A percentile compares a stretch with the other conserved stretches of the same genome.
Conservation (phyloP, 1,284 basidiomycete species). For the Mycosarcoma mackinlayi region DNA sequence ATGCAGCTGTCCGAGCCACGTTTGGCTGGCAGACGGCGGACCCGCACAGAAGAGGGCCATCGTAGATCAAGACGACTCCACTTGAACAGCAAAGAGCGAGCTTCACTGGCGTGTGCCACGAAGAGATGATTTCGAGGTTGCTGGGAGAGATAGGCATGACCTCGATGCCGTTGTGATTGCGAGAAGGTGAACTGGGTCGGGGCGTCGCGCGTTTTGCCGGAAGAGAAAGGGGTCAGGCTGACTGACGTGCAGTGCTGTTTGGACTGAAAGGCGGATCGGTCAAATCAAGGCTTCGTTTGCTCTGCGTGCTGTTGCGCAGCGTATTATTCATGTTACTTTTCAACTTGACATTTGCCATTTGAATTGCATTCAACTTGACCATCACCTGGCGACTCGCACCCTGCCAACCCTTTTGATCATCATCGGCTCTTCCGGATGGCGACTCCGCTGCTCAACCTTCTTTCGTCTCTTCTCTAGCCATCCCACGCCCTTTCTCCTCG, state of each 20-base stretch:
- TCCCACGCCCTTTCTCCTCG: neutral
- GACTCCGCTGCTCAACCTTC: neutral
- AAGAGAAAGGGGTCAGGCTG: neutral
- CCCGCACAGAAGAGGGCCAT: neutral
- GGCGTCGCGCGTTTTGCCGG: neutral
- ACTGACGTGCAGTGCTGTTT: conserved; percentile 13
- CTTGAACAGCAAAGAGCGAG: too few relatives aligned
- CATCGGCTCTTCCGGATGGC: conserved; percentile 5
- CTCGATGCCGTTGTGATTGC: too few relatives aligned
- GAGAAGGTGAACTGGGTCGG: too few relatives aligned
- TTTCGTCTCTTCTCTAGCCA: conserved; percentile 6
- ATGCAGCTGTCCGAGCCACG: conserved; percentile 13
- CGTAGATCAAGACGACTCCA: too few relatives aligned
- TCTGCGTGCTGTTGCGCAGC: neutral
- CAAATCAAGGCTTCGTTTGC: neutral
- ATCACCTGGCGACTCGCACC: conserved; percentile 10
- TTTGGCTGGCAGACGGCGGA: neutral
- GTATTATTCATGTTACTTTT: too few relatives aligned
- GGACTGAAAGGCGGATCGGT: conserved; percentile 4
- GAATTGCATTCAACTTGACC: conserved; percentile 6
- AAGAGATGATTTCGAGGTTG: too few relatives aligned
- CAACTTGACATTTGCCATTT: conserved; percentile 2
- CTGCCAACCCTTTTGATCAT: neutral
- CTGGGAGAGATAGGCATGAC: too few relatives aligned
- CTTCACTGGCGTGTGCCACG: too few relatives aligned